Percentiles rank a stretch among this genome's conserved stretches.
Conservation (phyloP, 495 filamentous ascomycete species). For the Talaromyces stipitatus region DNA sequence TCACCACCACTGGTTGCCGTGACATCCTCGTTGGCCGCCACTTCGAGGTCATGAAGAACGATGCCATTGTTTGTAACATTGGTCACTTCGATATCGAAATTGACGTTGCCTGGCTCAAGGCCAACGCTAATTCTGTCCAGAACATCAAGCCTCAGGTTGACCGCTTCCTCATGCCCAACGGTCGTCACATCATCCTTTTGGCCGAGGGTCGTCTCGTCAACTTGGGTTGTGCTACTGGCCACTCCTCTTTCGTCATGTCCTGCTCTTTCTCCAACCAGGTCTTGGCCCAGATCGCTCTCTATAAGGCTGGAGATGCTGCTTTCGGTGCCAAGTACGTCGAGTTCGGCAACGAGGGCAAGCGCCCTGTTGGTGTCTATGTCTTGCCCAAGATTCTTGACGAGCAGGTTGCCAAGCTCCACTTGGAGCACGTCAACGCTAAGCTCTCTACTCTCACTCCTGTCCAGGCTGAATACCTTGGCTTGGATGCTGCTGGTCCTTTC, state of each 20-base stretch:
- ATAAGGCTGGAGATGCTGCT: conserved; percentile 78
- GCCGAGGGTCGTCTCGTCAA: conserved; percentile 99
- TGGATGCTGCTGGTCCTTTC: conserved; percentile 79
- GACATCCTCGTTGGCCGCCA: conserved; percentile 88
- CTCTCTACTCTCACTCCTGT: conserved; percentile 72
- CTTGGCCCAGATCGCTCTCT: conserved; percentile 96
- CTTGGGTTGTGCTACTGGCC: conserved; percentile 95
- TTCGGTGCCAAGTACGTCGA: conserved; percentile 93
- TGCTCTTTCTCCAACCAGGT: conserved; percentile 99
- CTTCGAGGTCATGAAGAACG: conserved; percentile 97
- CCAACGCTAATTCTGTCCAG: conserved; percentile 81
- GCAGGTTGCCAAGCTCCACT: conserved; percentile 90
- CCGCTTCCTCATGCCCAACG: conserved; percentile 89
- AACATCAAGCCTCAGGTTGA: conserved; percentile 99
- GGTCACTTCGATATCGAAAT: conserved; percentile 99
- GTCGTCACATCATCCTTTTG: conserved; percentile 95
- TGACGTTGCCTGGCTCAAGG: conserved; percentile 99
- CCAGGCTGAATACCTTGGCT: conserved; percentile 90
- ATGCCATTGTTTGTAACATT: conserved; percentile 99
- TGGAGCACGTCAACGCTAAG: conserved; percentile 92
- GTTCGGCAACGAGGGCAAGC: conserved; percentile 87
- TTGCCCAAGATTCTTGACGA: conserved; percentile 98
- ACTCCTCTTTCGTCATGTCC: conserved; percentile 99
- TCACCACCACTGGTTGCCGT: conserved; percentile 98
- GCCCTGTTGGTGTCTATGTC: conserved; percentile 87